These are phyloP conservation scores for Cladophialophora psammophila DNA, from an alignment of 2,329 filamentous ascomycete genomes.

Conservation along the genomic window DNA sequence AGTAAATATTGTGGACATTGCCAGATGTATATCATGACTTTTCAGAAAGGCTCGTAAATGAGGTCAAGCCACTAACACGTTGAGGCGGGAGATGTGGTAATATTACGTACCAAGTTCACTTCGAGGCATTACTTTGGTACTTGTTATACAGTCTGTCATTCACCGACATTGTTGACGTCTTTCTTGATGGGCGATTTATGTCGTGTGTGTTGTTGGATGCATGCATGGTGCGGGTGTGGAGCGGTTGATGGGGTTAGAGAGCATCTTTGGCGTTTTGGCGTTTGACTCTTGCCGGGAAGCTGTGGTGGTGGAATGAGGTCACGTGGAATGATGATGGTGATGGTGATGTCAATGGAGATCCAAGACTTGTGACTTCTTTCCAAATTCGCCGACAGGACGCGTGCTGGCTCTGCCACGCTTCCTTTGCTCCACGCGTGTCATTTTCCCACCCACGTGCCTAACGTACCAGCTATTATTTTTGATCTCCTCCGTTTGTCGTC, in stretches of 20 bases:
- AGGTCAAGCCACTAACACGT: no score
- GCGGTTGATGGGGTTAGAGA: neutral
- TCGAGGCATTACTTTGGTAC: no score
- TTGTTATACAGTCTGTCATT: neutral
- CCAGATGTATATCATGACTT: no score
- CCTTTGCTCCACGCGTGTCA: neutral
- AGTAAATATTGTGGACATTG: no score
- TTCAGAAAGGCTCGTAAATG: no score
- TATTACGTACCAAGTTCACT: no score
- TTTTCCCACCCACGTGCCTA: neutral
- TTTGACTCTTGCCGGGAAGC: no score
- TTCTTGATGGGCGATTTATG: neutral
- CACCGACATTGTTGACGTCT: neutral
- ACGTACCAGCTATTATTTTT: neutral
- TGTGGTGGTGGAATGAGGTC: neutral
- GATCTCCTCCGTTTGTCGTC: neutral
- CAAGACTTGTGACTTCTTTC: slow-evolving; percentile 17
- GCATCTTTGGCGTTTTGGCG: neutral
- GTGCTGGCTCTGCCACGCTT: neutral
- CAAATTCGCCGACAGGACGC: slow-evolving; percentile 7
- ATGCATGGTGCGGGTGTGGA: no score
- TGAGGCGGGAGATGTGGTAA: no score
- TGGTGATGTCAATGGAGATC: neutral
- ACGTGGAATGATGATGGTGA: no score
- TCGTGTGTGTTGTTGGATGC: no score